phyloP scores from a whole-genome alignment of 139 green algal species.

The Microglena sp. region DNA sequence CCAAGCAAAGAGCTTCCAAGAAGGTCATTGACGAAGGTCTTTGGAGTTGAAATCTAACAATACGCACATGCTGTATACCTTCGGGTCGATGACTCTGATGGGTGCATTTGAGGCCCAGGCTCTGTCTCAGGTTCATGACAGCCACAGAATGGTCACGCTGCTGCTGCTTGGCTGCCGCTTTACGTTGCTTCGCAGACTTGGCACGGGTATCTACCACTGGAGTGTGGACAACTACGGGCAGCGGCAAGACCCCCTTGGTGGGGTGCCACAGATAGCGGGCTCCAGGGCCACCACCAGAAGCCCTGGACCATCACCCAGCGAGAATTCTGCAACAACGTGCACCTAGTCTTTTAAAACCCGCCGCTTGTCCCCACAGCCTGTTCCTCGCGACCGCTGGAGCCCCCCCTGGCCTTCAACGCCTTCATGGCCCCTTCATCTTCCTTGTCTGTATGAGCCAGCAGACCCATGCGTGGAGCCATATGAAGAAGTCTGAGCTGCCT shows the following conservation, averaged over 20 bases:
- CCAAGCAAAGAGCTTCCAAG: no score
- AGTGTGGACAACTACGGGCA: slow-evolving; percentile 91
- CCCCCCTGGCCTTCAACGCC: slow-evolving; percentile 31
- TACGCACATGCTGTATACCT: slow-evolving; percentile 45
- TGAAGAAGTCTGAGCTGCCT: slow-evolving; percentile 76
- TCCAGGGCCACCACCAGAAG: slow-evolving; percentile 83
- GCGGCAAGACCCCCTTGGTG: slow-evolving; percentile 78
- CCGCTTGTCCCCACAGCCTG: slow-evolving; percentile 14
- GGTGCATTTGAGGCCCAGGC: slow-evolving; percentile 23
- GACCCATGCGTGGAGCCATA: slow-evolving; percentile 94
- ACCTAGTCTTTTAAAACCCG: slow-evolving; percentile 65
- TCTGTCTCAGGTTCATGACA: not conserved
- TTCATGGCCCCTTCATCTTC: slow-evolving; percentile 67
- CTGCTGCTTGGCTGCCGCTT: not conserved
- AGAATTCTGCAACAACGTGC: slow-evolving; percentile 93
- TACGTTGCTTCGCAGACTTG: not conserved
- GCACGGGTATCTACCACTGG: slow-evolving; percentile 77
- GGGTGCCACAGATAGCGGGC: slow-evolving; percentile 48
- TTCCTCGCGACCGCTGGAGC: no score
- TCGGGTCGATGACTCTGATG: slow-evolving; percentile 38
- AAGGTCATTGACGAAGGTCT: slow-evolving; percentile 40
- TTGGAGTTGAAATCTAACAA: slow-evolving; percentile 35
- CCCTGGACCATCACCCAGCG: slow-evolving; percentile 97
- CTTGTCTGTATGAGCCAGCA: slow-evolving; percentile 89
- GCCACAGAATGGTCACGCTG: not conserved